Evolutionary conservation across 352 stramenopile genomes (phyloP).

Genomic region (Pythium volutum): DNA sequence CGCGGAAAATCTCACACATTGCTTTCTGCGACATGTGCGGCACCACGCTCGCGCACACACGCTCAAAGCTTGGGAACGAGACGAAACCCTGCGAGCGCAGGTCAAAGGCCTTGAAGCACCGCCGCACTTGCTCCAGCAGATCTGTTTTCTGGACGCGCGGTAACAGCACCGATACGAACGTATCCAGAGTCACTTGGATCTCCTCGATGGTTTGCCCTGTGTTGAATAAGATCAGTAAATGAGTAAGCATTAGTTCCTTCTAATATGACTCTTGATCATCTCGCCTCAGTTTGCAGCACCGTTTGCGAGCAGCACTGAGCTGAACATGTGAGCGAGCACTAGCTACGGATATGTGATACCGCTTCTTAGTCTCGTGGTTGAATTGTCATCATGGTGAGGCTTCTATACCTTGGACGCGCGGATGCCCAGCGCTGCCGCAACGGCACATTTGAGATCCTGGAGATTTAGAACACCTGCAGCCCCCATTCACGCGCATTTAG

Average conservation of each 20-base stretch:
- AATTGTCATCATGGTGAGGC: not conserved
- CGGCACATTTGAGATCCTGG: constrained; percentile 64
- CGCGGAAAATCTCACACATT: constrained; percentile 37
- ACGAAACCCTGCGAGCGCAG: constrained; percentile 59
- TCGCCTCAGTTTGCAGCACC: not conserved
- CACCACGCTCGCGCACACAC: constrained; percentile 36
- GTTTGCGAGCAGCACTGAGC: not conserved
- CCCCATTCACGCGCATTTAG: no score
- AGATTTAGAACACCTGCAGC: constrained; percentile 40
- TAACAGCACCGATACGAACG: constrained; percentile 30
- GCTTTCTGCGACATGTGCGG: constrained; percentile 37
- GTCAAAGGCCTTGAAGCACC: constrained; percentile 66
- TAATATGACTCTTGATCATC: not conserved
- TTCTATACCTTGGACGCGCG: constrained; percentile 46
- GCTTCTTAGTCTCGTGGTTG: not conserved
- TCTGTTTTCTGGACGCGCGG: constrained; percentile 40
- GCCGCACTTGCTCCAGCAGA: constrained; percentile 50
- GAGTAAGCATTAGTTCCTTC: not conserved
- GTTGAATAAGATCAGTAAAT: not conserved
- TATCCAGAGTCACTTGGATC: constrained; percentile 24
- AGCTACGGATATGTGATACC: constrained; percentile 28
- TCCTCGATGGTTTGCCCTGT: constrained; percentile 3
- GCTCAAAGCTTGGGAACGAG: constrained; percentile 51
- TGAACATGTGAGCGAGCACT: constrained; percentile 61
- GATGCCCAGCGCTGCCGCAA: constrained; percentile 59